These are phyloP conservation scores for Annulohypoxylon truncatum DNA, from an alignment of 2,329 filamentous ascomycete genomes.

Conservation along the genomic window DNA sequence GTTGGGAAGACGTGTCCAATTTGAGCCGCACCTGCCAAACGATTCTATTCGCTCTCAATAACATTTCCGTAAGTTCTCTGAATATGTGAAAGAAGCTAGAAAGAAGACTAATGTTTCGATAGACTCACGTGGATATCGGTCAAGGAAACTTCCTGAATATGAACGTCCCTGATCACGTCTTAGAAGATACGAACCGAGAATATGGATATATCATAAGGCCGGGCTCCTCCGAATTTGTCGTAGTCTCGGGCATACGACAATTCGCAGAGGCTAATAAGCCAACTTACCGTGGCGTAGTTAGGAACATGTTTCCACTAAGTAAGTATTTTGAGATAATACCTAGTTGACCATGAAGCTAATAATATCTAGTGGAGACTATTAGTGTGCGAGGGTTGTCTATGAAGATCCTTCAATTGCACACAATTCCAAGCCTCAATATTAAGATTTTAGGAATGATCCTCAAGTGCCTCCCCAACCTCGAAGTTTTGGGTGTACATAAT, in stretches of 20 bases:
- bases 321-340: background rate
- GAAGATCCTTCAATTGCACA: constrained; percentile 43
- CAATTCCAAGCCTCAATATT: constrained; percentile 43
- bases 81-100: background rate
- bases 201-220: background rate
- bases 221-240: background rate
- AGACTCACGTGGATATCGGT: constrained; percentile 36
- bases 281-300: background rate
- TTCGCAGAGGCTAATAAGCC: background rate
- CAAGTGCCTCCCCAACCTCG: constrained; percentile 34
- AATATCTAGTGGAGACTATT: constrained; percentile 10
- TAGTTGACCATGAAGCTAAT: constrained; percentile 3
- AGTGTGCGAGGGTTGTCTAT: constrained; percentile 36
- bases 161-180: background rate
- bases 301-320: constrained; percentile 8
- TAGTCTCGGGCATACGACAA: constrained; percentile 15
- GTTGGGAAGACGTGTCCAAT: constrained; percentile 41
- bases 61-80: constrained; percentile 34
- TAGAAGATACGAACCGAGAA: background rate
- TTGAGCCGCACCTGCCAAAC: constrained; percentile 41
- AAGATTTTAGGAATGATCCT: constrained; percentile 39
- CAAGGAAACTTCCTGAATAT: constrained; percentile 22
- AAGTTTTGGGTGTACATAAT: constrained; percentile 43
- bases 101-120: constrained; percentile 20
- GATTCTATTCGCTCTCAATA: constrained; percentile 25